Base-by-base conservation (phyloP, 129 eudicot species). In the Tanacetum coccineum region DNA sequence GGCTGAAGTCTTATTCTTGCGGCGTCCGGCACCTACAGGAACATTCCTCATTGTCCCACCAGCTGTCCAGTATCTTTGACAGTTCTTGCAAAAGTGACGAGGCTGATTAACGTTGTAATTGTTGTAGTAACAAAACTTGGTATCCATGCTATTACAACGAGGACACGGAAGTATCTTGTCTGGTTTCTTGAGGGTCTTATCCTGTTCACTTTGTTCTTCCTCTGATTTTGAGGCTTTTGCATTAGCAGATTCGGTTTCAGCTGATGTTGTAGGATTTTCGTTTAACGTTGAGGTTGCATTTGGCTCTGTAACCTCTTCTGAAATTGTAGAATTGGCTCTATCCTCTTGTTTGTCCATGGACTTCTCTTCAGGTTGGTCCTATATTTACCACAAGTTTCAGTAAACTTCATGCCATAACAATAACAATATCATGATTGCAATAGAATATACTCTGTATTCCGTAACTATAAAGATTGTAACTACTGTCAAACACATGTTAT, bases 41-140 rank as follows among this genome's bases (percentile, higher is more conserved):
- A 90, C 90, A 36, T 90, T 90, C 67, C 97, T 75, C 97, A 90
- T 90, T 3, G 91, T 83, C 66, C 97, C 97, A 11, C 97, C 97
- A 68, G 91, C 95, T 39, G 97, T 90, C 97, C 97, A 90, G 78
- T 90, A 90, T 78, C 97, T 80, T 86, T 90, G 97, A 60, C 97
- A 90, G 66, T 86, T 86, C 83, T 86, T 90, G 83, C 97, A 90
- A 70, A 90, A 90, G 80, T 90, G 95, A 4, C 97, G 81, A 49
- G 97, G 97, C 46, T 90, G 97, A 70, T 78, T 90, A 10, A 86
- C 88, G 11, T 90, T 90, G 79, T 90, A 90, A 58, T 90, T 90
- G 79, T 90, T 90, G 87, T 77, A 90, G 74, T 90, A 90, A 72
- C 97, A 90, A 51, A 90, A 90, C 39, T 90, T 90, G 3, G 97